Evolutionary conservation across 176 grass and related monocot genomes (phyloP).

Genomic region (Raddia distichophylla): DNA sequence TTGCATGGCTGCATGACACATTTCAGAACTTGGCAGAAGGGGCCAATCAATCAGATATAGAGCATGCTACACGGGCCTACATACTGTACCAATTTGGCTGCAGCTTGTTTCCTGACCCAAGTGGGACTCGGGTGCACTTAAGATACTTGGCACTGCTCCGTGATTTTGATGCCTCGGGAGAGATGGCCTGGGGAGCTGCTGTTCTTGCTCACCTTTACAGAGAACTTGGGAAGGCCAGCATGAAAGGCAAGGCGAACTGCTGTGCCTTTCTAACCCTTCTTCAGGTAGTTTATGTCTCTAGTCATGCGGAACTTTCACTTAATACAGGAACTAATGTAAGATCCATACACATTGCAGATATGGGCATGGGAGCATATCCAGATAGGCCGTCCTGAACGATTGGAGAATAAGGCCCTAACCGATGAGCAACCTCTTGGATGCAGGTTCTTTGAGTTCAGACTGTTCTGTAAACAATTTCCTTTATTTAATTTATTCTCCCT

Average conservation of each 20-base stretch:
- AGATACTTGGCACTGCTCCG: conserved; percentile 54
- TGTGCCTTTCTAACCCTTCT: conserved; percentile 59
- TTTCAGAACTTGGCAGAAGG: conserved; percentile 43
- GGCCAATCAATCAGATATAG: conserved; percentile 35
- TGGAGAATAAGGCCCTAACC: conserved; percentile 39
- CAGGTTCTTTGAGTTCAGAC: conserved; percentile 43
- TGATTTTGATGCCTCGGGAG: conserved; percentile 50
- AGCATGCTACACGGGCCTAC: conserved; percentile 48
- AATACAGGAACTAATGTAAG: conserved; percentile 4
- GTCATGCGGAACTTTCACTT: not conserved
- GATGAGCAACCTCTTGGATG: conserved; percentile 54
- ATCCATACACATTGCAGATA: conserved; percentile 33
- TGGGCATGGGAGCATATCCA: conserved; percentile 65
- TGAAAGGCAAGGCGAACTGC: conserved; percentile 54
- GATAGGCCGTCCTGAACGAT: conserved; percentile 45
- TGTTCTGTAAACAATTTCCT: conserved; percentile 2
- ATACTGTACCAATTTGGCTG: conserved; percentile 60
- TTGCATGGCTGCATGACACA: conserved; percentile 51
- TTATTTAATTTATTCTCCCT: conserved; percentile 4
- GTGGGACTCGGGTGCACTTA: conserved; percentile 54
- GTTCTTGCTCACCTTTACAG: conserved; percentile 59
- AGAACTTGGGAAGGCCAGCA: conserved; percentile 59
- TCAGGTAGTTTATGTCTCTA: conserved; percentile 38
- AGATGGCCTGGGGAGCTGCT: conserved; percentile 59
- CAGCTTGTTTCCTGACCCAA: conserved; percentile 61